Evolutionary conservation across 176 grass and related monocot species (phyloP), one percentile per base, ranked within the genome.

Genomic region (Canna indica): DNA sequence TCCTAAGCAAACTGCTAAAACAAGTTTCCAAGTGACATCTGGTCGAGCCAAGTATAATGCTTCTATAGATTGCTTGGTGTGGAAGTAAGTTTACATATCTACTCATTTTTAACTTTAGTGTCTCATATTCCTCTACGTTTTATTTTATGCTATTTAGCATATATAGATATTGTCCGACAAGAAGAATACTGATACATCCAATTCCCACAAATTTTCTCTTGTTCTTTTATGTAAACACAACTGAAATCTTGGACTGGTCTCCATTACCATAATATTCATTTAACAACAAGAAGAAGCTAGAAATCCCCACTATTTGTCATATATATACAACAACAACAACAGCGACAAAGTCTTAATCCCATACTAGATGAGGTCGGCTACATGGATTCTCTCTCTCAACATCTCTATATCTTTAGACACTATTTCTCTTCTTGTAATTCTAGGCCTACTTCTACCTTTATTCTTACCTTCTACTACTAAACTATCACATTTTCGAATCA

Each of bases 31-130:
- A 78, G 88, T 91, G 66, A 99, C 94, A 46, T 87, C 89, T 78
- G 94, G 94, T 77, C 90, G 88, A 90, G 94, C 94, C 39, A 99
- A 99, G 73, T 99, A 99, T 81, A 99, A 99, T 41, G 94, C 94
- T 77, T 99, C 94, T 25, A 90, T 99, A 71, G 94, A 99, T 73
- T 99, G 86, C 76, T 73, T 99, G 70, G 94, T 99, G 74, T 99
- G 94, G 94, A 99, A 99, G 94, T 99, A 99, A 84, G 94, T 85
- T 64, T 20, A 47, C 42, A 30, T 65, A n/a, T 65, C 3, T 13
- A 36, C 18, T 31, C 29, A 1, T 12, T 31, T 15, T n/a, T 65
- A 9, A 12, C 18, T 65, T 38, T 24, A 47, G 11, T 46, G 3
- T 7, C 24, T n/a, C 34, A 29, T 69, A 26, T 41, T 46, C 3